phyloP scores from a whole-genome alignment of 805 yeast species.

The Torulaspora franciscae region DNA sequence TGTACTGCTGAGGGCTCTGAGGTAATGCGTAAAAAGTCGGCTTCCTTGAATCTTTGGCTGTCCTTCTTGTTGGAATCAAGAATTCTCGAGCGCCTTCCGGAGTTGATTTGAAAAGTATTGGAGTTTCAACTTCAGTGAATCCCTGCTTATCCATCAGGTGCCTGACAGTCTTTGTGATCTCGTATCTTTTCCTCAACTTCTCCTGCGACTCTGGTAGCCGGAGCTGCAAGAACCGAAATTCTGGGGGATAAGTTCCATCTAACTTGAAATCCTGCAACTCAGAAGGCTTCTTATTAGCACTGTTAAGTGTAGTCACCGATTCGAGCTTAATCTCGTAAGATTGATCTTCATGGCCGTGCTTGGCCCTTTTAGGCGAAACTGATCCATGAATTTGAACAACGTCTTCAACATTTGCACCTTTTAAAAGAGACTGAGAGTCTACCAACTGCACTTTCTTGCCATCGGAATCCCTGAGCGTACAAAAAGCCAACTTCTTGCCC shows the following conservation, averaged over 20 bases:
- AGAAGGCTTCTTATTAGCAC: conserved; percentile 59
- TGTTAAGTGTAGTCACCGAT: conserved; percentile 53
- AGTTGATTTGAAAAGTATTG: conserved; percentile 86
- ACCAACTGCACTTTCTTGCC: conserved; percentile 65
- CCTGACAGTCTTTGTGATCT: conserved; percentile 47
- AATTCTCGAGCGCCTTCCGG: conserved; percentile 98
- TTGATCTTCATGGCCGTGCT: conserved; percentile 19
- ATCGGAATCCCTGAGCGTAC: conserved; percentile 63
- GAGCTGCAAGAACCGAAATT: conserved; percentile 75
- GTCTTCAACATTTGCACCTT: conserved; percentile 63
- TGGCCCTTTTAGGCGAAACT: conserved; percentile 31
- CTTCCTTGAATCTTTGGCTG: conserved; percentile 26
- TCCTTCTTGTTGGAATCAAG: conserved; percentile 79
- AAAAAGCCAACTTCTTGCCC: conserved; percentile 64
- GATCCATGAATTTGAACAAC: conserved; percentile 62
- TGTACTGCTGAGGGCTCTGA: conserved; percentile 97
- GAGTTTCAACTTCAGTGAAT: conserved; percentile 88
- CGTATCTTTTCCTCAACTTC: conserved; percentile 52
- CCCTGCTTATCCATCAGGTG: conserved; percentile 37
- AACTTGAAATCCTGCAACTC: conserved; percentile 59
- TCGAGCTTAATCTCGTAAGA: conserved; percentile 57
- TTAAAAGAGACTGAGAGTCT: conserved; percentile 39
- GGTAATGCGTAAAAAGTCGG: conserved; percentile 78
- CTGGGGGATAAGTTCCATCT: conserved; percentile 58
- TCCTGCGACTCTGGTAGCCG: conserved; percentile 55